These are phyloP conservation scores for Phytophthora citrophthora DNA, from an alignment of 352 stramenopile genomes.

Conservation along the genomic window DNA sequence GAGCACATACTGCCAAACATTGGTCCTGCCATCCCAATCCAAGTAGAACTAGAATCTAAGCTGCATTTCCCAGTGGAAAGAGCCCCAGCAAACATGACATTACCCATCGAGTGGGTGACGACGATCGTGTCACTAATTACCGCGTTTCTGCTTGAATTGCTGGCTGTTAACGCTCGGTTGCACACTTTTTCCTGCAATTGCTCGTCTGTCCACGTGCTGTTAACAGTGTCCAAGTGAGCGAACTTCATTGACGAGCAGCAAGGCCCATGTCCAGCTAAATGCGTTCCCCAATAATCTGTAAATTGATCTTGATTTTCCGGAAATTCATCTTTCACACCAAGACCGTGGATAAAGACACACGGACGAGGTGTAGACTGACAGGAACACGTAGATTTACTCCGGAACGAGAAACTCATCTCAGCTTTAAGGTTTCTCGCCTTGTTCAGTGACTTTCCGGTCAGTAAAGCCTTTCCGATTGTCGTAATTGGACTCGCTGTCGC, in stretches of 20 bases:
- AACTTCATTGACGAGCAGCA: slow-evolving; percentile 26
- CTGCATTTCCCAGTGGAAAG: slow-evolving; percentile 23
- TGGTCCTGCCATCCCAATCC: slow-evolving; percentile 32
- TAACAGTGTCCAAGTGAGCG: slow-evolving; percentile 10
- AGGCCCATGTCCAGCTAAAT: slow-evolving; percentile 11
- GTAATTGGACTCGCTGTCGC: background rate
- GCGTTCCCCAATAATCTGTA: slow-evolving; percentile 7
- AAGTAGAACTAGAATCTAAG: slow-evolving; percentile 27
- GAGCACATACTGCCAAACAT: slow-evolving; percentile 28
- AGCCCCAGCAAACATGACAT: slow-evolving; percentile 24
- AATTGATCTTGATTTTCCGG: slow-evolving; percentile 16
- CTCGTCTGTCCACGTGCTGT: slow-evolving; percentile 5
- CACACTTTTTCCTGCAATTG: slow-evolving; percentile 17
- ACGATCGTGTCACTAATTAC: slow-evolving; percentile 19
- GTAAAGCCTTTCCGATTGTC: background rate
- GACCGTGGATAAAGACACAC: slow-evolving; percentile 21
- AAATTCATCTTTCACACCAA: slow-evolving; percentile 8
- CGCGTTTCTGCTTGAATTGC: slow-evolving; percentile 7
- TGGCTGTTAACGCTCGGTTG: slow-evolving; percentile 13
- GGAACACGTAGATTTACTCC: slow-evolving; percentile 3
- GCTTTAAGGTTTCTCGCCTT: slow-evolving; percentile 1
- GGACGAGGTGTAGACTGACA: slow-evolving; percentile 17
- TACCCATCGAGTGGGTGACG: slow-evolving; percentile 24
- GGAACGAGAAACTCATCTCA: slow-evolving; percentile 7
- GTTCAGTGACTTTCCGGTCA: background rate